Conservation (phyloP, 805 yeast species). For the Saccharomyces cerevisiae region DNA sequence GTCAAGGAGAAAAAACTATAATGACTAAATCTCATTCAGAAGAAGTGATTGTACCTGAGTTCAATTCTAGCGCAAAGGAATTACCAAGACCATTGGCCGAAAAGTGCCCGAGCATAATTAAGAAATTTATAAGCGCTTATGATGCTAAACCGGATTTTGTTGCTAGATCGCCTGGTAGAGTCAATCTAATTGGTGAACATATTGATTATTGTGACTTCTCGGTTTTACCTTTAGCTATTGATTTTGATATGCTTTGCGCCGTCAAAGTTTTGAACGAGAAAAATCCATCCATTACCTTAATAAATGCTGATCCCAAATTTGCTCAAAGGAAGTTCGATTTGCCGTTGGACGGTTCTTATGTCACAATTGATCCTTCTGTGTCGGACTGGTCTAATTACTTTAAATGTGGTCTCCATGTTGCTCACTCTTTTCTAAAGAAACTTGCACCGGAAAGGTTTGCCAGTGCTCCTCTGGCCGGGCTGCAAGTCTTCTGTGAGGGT, state of each 20-base stretch:
- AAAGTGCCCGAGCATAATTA: too few species aligned
- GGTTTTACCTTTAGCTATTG: conserved; percentile 67
- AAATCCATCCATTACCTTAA: conserved; percentile 25
- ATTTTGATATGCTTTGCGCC: conserved; percentile 52
- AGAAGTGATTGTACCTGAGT: conserved; percentile 4
- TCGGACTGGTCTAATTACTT: conserved; percentile 64
- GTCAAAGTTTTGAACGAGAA: conserved; percentile 29
- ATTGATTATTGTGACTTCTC: conserved; percentile 62
- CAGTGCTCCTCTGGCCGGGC: conserved; percentile 35
- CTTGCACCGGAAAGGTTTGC: conserved; percentile 23
- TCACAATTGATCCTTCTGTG: conserved; percentile 40
- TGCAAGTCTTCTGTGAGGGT: conserved; percentile 50
- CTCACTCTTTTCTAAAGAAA: conserved; percentile 39
- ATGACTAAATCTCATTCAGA: background rate
- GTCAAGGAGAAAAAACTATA: background rate
- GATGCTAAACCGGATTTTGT: conserved; percentile 35
- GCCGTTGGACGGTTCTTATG: conserved; percentile 34
- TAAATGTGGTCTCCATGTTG: conserved; percentile 57
- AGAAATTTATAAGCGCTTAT: conserved; percentile 13
- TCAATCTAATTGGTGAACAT: conserved; percentile 68
- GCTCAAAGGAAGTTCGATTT: conserved; percentile 31
- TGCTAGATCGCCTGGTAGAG: conserved; percentile 67
- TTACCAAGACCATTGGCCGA: too few species aligned
- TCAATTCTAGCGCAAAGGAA: too few species aligned
- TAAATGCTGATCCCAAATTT: conserved; percentile 33